Evolutionary conservation across 495 filamentous ascomycete genomes (phyloP), one percentile per base, ranked within the genome.

Genomic region (Daldinia loculata): DNA sequence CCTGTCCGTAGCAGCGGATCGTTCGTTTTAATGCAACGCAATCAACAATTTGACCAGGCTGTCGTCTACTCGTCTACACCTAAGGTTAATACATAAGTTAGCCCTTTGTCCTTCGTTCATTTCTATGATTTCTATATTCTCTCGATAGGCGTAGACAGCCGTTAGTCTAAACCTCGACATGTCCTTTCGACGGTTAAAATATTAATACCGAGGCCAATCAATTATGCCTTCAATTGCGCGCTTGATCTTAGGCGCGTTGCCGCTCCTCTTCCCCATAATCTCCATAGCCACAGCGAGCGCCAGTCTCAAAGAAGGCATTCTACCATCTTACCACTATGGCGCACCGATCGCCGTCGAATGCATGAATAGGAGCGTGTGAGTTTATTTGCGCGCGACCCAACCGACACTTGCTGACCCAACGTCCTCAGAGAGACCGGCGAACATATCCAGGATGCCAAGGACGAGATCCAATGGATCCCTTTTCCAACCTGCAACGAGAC

Each of bases 401-500:
- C 14, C 22, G 8, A 22, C 6, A 5, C 39, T 45, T 67, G 24
- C 48, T 51, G n/a, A 51, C 57, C 56, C 34, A 30, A 32, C 45
- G 17, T 51, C 6, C 38, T 22, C 56, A 90, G 88, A 64, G 88
- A 90, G 63, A 89, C 86, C 3, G 88, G 88, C 71, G 87, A 89
- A 71, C 87, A 99, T 87, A 91, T 99, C 76, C 89, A 89, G 63
- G 89, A 95, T 76, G 82, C 84, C 19, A 82, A 87, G 50, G 92
- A 95, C 70, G 89, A 94, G 78, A 92, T 98, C 38, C 88, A 97
- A 86, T 99, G 95, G 84, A 90, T 97, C 60, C 93, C 95, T 55
- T 98, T 99, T 80, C 91, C 91, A 36, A 85, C 85, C 41, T 99
- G 95, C 87, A 93, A 94, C 80, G 95, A 99, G 80, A 98, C 95